Base-by-base conservation (phyloP, 148 eudicot species). In the Arctostaphylos glauca region DNA sequence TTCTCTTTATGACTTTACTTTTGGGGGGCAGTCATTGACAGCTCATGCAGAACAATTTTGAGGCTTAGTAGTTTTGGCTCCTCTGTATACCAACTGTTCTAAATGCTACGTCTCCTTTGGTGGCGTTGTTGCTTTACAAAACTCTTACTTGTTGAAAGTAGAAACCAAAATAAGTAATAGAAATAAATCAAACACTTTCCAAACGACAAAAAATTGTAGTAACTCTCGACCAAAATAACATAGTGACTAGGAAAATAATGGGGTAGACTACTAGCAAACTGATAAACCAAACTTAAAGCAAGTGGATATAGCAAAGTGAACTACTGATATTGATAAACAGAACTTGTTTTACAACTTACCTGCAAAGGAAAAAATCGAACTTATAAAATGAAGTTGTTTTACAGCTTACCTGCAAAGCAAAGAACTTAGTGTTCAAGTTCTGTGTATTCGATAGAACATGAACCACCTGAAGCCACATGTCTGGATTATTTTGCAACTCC, bases 381-480 rank as follows among this genome's bases (percentile, higher is more conserved):
- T 96, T 96, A 18, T n/a, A n/a, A n/a, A n/a, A n/a, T 14, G 0
- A 70, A 68, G 16, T 10, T 14, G 19, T 41, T 70, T 43, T 83
- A 3, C n/a, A 52, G 84, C 92, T 84, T 62, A 96, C 99, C 99
- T 96, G 99, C 85, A 96, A 85, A 15, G 99, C 95, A 21, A 96
- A 96, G 87, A 94, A 96, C 83, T 96, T 96, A 18, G 99, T 93
- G 80, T 96, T 94, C 81, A 94, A 86, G 87, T 89, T 92, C 62
- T 94, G 97, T 44, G 97, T 86, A 72, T 81, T 94, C 77, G 97
- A 96, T 83, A 96, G 91, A 85, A 96, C 93, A 92, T 94, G 99
- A 77, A 96, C 98, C 73, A 96, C 99, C 92, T 96, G 99, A 85
- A 96, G 98, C 99, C 99, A 96, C 97, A 91, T 96, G 83, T 96